Conservation (phyloP, 352 stramenopile species). For the Aphanomyces astaci region DNA sequence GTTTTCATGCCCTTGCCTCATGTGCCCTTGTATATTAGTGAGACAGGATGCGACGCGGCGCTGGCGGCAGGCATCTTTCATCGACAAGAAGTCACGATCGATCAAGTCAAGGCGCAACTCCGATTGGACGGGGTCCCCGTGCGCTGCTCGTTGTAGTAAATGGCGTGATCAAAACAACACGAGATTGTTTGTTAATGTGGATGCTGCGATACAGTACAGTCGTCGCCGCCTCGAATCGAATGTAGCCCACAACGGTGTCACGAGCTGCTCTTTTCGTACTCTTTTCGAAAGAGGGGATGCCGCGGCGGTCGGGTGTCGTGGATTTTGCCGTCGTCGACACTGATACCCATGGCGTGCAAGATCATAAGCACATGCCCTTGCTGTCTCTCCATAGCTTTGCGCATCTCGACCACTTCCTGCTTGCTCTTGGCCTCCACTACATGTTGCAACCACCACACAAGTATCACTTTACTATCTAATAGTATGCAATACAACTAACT, state of each 20-base stretch:
- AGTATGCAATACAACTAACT: no score
- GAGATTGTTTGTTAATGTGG: no score
- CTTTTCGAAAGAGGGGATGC: neutral
- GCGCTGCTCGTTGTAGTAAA: no score
- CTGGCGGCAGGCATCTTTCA: slow-evolving; percentile 99
- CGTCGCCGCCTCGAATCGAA: no score
- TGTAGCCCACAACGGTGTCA: no score
- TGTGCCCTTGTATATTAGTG: slow-evolving; percentile 15
- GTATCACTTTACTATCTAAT: no score
- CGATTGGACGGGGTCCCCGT: slow-evolving; percentile 57
- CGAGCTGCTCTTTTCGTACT: slow-evolving; percentile 1
- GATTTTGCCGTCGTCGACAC: neutral
- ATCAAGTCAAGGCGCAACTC: slow-evolving; percentile 91
- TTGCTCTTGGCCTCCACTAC: slow-evolving; percentile 2
- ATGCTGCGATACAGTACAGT: no score
- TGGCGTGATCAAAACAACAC: no score
- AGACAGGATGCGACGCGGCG: slow-evolving; percentile 88
- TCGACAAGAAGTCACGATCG: slow-evolving; percentile 93
- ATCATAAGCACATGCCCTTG: neutral
- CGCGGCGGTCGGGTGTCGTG: neutral
- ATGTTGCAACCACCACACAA: neutral
- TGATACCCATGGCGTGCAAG: slow-evolving; percentile 5
- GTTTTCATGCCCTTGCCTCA: neutral
- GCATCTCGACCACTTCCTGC: slow-evolving; percentile 10
- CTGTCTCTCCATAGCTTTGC: slow-evolving; percentile 11